These are phyloP conservation scores for Melaleuca quinquenervia DNA, from an alignment of 345 rosid genomes.

Conservation along the genomic window DNA sequence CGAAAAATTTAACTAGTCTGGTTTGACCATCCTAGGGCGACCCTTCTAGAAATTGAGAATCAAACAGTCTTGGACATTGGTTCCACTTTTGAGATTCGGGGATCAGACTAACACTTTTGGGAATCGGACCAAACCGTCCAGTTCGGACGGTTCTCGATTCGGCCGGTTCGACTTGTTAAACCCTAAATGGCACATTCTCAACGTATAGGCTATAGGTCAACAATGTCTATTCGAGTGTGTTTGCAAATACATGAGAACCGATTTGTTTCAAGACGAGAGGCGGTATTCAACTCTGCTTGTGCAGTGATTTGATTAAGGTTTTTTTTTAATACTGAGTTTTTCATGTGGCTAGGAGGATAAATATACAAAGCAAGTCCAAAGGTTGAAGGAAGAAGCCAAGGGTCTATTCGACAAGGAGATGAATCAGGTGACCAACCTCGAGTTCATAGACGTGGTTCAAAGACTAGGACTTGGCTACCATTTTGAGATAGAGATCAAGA, in stretches of 20 bases:
- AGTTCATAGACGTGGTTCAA: conserved; percentile 5
- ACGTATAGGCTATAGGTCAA: not conserved
- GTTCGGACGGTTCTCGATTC: too few species aligned
- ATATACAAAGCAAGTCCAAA: not conserved
- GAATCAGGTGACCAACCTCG: not conserved
- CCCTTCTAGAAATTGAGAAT: too few species aligned
- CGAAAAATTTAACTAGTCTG: too few species aligned
- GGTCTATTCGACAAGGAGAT: not conserved
- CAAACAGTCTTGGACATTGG: too few species aligned
- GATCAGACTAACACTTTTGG: too few species aligned
- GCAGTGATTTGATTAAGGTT: not conserved
- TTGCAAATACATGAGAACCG: not conserved
- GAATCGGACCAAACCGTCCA: too few species aligned
- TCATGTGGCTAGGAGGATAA: not conserved
- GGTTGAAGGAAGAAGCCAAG: not conserved
- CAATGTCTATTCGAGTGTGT: not conserved
- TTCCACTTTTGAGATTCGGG: too few species aligned
- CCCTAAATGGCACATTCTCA: not conserved
- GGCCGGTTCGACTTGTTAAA: too few species aligned
- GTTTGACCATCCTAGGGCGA: too few species aligned
- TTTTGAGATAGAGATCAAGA: conserved; percentile 5
- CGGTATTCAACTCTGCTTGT: not conserved
- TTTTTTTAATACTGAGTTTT: not conserved
- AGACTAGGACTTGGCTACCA: conserved; percentile 11
- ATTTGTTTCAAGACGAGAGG: not conserved